phyloP scores from a whole-genome alignment of 345 rosid genomes.

The Rhodamnia argentea region DNA sequence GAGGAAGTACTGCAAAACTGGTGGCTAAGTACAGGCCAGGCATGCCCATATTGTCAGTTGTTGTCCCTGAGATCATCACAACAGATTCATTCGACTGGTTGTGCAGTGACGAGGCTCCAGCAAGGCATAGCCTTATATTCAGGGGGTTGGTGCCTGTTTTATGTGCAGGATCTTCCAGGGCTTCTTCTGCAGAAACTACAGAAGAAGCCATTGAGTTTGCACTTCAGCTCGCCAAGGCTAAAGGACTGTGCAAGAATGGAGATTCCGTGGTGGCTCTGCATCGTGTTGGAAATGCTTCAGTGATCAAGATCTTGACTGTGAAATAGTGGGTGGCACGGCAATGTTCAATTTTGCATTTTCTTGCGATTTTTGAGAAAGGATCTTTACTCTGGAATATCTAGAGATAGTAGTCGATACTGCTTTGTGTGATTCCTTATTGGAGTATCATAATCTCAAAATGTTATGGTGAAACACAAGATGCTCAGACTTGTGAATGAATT shows the following conservation, averaged over 20 bases:
- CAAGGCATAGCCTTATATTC: conserved; percentile 86
- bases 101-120: conserved; percentile 85
- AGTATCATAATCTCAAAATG: background rate
- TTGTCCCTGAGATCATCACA: conserved; percentile 86
- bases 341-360: background rate
- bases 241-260: conserved; percentile 60
- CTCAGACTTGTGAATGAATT: background rate
- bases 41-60: conserved; percentile 80
- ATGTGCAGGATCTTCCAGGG: conserved; percentile 82
- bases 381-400: background rate
- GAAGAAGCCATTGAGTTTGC: conserved; percentile 88
- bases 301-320: conserved; percentile 88
- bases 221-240: conserved; percentile 50
- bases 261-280: conserved; percentile 89
- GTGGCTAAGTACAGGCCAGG: conserved; percentile 97
- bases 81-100: conserved; percentile 91
- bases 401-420: background rate
- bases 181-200: conserved; percentile 80
- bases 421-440: background rate
- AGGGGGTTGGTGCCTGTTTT: conserved; percentile 78
- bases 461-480: background rate
- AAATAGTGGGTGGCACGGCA: conserved; percentile 18
- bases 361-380: background rate
- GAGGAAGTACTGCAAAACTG: conserved; percentile 94
- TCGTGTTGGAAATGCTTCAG: conserved; percentile 76